Percentiles rank a stretch among this genome's conserved stretches.
phyloP scores from a whole-genome alignment of 2,329 filamentous ascomycete species.

The Fusarium circinatum region DNA sequence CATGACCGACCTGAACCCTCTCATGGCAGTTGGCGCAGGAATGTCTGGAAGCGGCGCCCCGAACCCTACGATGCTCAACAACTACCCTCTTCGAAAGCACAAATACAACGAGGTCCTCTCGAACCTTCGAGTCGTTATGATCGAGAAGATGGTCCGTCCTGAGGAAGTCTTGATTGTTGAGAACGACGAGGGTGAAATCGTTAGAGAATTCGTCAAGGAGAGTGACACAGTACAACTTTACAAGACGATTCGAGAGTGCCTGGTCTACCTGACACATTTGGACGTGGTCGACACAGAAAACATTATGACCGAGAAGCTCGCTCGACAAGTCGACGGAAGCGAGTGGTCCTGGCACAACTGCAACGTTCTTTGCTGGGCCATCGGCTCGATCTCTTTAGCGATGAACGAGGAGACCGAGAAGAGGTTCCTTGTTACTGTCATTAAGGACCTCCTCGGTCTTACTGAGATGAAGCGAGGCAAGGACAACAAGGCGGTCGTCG shows the following conservation, averaged over 20 bases:
- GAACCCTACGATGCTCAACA: slow-evolving; percentile 84
- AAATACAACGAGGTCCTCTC: slow-evolving; percentile 96
- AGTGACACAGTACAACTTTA: slow-evolving; percentile 99
- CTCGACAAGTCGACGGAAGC: slow-evolving; percentile 90
- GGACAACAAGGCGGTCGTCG: slow-evolving; percentile 99
- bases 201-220: slow-evolving; percentile 99
- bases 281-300: slow-evolving; percentile 97
- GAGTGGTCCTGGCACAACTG: slow-evolving; percentile 99
- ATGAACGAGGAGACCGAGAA: slow-evolving; percentile 99
- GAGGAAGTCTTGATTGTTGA: slow-evolving; percentile 99
- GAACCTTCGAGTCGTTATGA: slow-evolving; percentile 97
- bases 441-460: slow-evolving; percentile 94
- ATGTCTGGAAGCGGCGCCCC: slow-evolving; percentile 84
- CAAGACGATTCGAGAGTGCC: slow-evolving; percentile 96
- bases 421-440: slow-evolving; percentile 96
- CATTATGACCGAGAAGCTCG: slow-evolving; percentile 99
- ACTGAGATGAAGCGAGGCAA: slow-evolving; percentile 99
- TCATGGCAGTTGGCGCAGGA: slow-evolving; percentile 80
- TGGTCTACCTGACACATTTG: slow-evolving; percentile 96
- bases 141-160: slow-evolving; percentile 98
- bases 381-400: slow-evolving; percentile 96
- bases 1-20: slow-evolving; percentile 90
- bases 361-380: slow-evolving; percentile 99
- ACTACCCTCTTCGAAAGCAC: slow-evolving; percentile 95
- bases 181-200: slow-evolving; percentile 98